Evolutionary conservation across 257 asterid species (phyloP).

Genomic region (Primulina huaijiensis): DNA sequence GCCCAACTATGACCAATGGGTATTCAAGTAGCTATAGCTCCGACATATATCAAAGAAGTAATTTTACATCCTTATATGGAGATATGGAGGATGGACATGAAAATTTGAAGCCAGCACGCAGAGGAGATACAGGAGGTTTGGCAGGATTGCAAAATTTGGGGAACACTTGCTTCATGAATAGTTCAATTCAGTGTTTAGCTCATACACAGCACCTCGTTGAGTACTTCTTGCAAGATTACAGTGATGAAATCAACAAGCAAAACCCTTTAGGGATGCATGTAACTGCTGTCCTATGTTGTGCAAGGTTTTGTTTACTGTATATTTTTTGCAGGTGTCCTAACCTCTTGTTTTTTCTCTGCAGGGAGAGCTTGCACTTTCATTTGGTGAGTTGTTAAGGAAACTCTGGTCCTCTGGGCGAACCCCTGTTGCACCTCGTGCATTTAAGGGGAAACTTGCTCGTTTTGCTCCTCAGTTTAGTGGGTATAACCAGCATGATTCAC

Average conservation of each 20-base stretch:
- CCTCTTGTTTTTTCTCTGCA: constrained; percentile 39
- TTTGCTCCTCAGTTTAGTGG: constrained; percentile 99
- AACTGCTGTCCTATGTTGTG: constrained; percentile 35
- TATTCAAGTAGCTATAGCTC: constrained; percentile 53
- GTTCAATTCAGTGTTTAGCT: constrained; percentile 92
- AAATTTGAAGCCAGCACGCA: constrained; percentile 37
- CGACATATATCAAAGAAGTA: constrained; percentile 42
- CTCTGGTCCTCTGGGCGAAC: constrained; percentile 92
- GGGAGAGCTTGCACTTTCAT: constrained; percentile 97
- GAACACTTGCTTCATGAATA: constrained; percentile 98
- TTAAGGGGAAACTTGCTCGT: constrained; percentile 87
- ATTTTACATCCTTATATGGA: constrained; percentile 45
- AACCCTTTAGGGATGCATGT: constrained; percentile 95
- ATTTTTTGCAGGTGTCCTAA: constrained; percentile 26
- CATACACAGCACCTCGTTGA: constrained; percentile 86
- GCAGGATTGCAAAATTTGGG: constrained; percentile 96
- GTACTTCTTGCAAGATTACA: constrained; percentile 81
- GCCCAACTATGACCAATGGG: constrained; percentile 84
- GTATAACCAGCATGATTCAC: constrained; percentile 97
- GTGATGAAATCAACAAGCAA: constrained; percentile 74
- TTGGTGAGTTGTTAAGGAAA: constrained; percentile 89
- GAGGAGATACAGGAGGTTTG: constrained; percentile 74
- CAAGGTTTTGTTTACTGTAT: constrained; percentile 13
- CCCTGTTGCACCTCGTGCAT: constrained; percentile 84
- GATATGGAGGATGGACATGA: constrained; percentile 63